These are phyloP conservation scores for Eremothecium gossypii DNA, from an alignment of 1,139 yeast species.

Conservation along the genomic window DNA sequence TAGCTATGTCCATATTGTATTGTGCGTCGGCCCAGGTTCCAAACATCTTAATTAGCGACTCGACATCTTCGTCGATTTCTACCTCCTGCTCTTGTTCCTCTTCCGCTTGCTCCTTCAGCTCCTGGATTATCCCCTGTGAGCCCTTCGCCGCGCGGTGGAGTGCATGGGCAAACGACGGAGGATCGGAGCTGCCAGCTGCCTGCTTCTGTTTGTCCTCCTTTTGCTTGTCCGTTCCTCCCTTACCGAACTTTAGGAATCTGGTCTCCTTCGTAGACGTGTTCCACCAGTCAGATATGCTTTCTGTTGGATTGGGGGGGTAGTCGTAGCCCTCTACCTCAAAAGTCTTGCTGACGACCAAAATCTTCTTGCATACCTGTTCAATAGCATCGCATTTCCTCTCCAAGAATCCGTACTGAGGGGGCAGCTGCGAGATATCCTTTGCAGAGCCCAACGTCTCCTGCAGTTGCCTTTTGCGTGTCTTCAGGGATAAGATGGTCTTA, in stretches of 20 bases:
- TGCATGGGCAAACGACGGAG: slow-evolving; percentile 45
- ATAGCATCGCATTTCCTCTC: slow-evolving; percentile 59
- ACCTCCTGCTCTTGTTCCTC: slow-evolving; percentile 19
- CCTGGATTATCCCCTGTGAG: slow-evolving; percentile 28
- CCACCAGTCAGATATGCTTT: slow-evolving; percentile 52
- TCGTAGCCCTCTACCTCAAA: slow-evolving; percentile 61
- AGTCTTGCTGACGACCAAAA: slow-evolving; percentile 46
- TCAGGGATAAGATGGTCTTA: slow-evolving; percentile 24
- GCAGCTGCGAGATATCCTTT: slow-evolving; percentile 64
- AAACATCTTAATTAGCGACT: slow-evolving; percentile 19
- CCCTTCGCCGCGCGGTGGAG: slow-evolving; percentile 38
- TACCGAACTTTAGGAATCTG: slow-evolving; percentile 11
- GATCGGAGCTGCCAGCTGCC: slow-evolving; percentile 17
- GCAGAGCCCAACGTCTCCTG: slow-evolving; percentile 65
- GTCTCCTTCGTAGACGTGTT: slow-evolving; percentile 33
- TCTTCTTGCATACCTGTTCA: slow-evolving; percentile 49
- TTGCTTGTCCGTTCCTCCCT: slow-evolving; percentile 7
- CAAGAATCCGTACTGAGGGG: slow-evolving; percentile 58
- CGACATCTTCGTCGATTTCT: slow-evolving; percentile 27
- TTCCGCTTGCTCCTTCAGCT: slow-evolving; percentile 31
- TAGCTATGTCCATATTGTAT: slow-evolving; percentile 38
- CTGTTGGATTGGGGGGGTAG: slow-evolving; percentile 61
- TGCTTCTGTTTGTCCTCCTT: slow-evolving; percentile 4
- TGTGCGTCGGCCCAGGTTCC: slow-evolving; percentile 44
- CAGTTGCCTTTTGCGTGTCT: slow-evolving; percentile 29